Conservation (phyloP, 2,329 filamentous ascomycete genomes). For the Beauveria pseudobassiana region DNA sequence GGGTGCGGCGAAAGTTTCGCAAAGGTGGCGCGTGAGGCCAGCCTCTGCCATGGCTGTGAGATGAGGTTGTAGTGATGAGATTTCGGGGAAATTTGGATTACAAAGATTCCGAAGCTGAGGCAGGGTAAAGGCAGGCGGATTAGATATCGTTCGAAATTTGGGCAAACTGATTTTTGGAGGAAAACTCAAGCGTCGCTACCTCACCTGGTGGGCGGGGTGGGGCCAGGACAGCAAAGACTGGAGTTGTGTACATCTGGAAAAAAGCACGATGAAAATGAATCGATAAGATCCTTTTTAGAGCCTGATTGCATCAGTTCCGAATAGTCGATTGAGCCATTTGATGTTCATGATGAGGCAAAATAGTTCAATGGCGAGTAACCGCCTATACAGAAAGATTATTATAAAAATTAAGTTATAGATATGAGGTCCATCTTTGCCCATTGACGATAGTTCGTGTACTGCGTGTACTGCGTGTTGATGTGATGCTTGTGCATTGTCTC, state of each 20-base stretch:
- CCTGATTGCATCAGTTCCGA: too few relatives aligned
- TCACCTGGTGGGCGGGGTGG: background rate
- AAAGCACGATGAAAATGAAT: too few relatives aligned
- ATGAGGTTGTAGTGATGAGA: background rate
- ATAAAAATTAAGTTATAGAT: too few relatives aligned
- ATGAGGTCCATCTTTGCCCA: too few relatives aligned
- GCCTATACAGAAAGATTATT: too few relatives aligned
- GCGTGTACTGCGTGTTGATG: too few relatives aligned
- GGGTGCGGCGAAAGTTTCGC: conserved; percentile 84
- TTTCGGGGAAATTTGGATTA: background rate
- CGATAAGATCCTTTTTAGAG: too few relatives aligned
- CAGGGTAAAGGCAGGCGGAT: background rate
- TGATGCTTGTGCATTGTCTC: too few relatives aligned
- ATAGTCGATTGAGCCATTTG: too few relatives aligned
- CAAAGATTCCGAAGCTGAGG: background rate
- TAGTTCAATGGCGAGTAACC: too few relatives aligned
- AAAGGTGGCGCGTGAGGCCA: conserved; percentile 58
- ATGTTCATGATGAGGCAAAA: background rate
- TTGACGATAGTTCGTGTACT: too few relatives aligned
- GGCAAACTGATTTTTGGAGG: background rate
- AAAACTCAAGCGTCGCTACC: background rate
- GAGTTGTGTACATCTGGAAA: too few relatives aligned
- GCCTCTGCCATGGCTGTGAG: conserved; percentile 24
- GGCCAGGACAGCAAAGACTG: background rate
- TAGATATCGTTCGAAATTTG: background rate